These are phyloP conservation scores for Daldinia childiae DNA, from an alignment of 495 filamentous ascomycete genomes.

Conservation along the genomic window DNA sequence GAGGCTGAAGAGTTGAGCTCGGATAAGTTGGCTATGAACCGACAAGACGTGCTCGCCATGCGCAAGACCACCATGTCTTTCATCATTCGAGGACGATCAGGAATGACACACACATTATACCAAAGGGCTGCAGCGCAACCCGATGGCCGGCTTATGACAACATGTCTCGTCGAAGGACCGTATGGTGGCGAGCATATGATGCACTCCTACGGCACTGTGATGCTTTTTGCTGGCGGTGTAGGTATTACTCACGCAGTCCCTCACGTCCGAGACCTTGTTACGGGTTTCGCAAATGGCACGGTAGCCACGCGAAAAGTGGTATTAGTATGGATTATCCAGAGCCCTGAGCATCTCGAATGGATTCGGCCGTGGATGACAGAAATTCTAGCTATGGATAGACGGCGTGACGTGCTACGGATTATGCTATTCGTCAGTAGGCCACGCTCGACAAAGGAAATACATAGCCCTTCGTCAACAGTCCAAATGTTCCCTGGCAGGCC, in stretches of 20 bases:
- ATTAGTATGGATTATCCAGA: constrained; percentile 91
- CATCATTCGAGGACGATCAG: constrained; percentile 78
- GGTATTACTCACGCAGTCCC: constrained; percentile 90
- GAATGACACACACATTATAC: constrained; percentile 83
- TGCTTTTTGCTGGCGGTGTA: constrained; percentile 87
- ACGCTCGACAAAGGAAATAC: constrained; percentile 78
- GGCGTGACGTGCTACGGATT: constrained; percentile 83
- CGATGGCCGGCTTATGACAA: constrained; percentile 66
- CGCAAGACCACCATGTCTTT: constrained; percentile 76
- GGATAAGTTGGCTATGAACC: constrained; percentile 64
- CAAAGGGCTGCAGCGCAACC: constrained; percentile 69
- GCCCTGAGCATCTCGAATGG: constrained; percentile 90
- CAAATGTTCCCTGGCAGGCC: constrained; percentile 86
- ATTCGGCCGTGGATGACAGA: constrained; percentile 95
- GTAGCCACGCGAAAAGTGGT: constrained; percentile 82
- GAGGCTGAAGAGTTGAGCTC: constrained; percentile 57
- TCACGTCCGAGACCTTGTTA: constrained; percentile 77
- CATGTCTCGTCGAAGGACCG: constrained; percentile 80
- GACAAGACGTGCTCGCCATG: constrained; percentile 65
- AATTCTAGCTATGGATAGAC: constrained; percentile 83
- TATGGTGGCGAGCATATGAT: constrained; percentile 76
- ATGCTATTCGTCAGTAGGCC: constrained; percentile 92
- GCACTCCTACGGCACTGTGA: constrained; percentile 82
- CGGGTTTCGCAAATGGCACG: constrained; percentile 71
- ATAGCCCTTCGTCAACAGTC: constrained; percentile 81